Conservation (phyloP, 306 rosid species). For the Datisca glomerata region DNA sequence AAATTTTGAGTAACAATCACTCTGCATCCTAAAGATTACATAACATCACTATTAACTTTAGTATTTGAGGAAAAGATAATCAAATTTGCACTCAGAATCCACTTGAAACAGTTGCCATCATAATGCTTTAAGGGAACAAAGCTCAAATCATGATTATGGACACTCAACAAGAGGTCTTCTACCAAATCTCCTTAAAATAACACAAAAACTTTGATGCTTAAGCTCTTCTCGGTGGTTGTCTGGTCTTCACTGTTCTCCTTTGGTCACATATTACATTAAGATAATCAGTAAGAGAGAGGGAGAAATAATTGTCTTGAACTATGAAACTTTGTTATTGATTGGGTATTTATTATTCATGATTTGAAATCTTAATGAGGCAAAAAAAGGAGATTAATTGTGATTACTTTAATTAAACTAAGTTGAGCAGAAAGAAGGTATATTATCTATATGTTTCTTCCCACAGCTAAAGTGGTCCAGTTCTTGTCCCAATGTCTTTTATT, state of each 20-base stretch:
- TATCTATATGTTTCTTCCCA: slow-evolving; percentile 33
- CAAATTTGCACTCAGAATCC: slow-evolving; percentile 14
- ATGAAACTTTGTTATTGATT: too few species aligned
- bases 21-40: slow-evolving; percentile 7
- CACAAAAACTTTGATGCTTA: slow-evolving; percentile 25
- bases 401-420: too few species aligned
- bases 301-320: too few species aligned
- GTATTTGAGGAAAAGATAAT: slow-evolving; percentile 11
- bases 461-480: slow-evolving; percentile 66
- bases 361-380: too few species aligned
- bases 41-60: slow-evolving; percentile 16
- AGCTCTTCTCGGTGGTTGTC: slow-evolving; percentile 54
- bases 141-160: slow-evolving; percentile 18
- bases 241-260: slow-evolving; percentile 69
- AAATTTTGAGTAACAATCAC: slow-evolving; percentile 13
- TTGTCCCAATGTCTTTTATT: slow-evolving; percentile 61
- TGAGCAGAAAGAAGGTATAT: background rate
- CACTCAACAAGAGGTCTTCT: slow-evolving; percentile 1
- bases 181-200: slow-evolving; percentile 7
- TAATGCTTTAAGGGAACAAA: slow-evolving; percentile 10
- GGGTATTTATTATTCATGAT: too few species aligned
- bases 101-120: slow-evolving; percentile 9
- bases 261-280: slow-evolving; percentile 17
- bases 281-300: background rate
- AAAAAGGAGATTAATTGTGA: too few species aligned